Evolutionary conservation across 177 flowering plant species (phyloP), one percentile per base, ranked within the genome.

Genomic region (Vitis hybrid): DNA sequence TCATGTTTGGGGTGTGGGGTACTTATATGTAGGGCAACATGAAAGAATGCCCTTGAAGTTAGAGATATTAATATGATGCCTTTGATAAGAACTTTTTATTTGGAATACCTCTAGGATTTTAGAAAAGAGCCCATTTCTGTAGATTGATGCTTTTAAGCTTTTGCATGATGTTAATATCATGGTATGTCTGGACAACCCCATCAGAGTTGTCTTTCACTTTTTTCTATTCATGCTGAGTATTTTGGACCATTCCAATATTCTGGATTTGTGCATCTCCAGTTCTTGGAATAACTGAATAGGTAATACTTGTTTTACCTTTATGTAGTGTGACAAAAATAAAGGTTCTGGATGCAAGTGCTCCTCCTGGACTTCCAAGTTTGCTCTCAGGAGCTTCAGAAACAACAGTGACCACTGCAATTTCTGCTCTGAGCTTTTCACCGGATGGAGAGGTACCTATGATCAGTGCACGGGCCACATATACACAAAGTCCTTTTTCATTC

Each of bases 281-380:
- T 33, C 53, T 10, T 67, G 4, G 11, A 62, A 62, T 62, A 16
- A 19, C 59, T 57, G 51, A 9, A 67, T 12, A 22, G 39, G 19
- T 71, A 50, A 58, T 48, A 4, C 59, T 22, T 66, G n/a, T 48
- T 65, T 61, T 8, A 26, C 39, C 50, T 10, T 6, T 3, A 67
- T 81, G 77, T 68, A 95, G 99, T 83, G 81, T 90, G 68, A 72
- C 79, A 53, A 87, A 85, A 84, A 65, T 91, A 59, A 95, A 91
- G 84, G 82, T 93, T 71, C 77, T 95, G 81, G 98, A 95, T 90
- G 98, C 98, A 75, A 95, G 93, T 81, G 98, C 92, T 67, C 97
- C 98, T 74, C 94, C 92, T 59, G 99, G 97, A 65, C 82, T 95
- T 68, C 98, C 98, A 74, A 86, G 75, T 79, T 82, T 91, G 72